Base-by-base conservation (phyloP, 139 green algal genomes). In the Astrephomene gubernaculifera region DNA sequence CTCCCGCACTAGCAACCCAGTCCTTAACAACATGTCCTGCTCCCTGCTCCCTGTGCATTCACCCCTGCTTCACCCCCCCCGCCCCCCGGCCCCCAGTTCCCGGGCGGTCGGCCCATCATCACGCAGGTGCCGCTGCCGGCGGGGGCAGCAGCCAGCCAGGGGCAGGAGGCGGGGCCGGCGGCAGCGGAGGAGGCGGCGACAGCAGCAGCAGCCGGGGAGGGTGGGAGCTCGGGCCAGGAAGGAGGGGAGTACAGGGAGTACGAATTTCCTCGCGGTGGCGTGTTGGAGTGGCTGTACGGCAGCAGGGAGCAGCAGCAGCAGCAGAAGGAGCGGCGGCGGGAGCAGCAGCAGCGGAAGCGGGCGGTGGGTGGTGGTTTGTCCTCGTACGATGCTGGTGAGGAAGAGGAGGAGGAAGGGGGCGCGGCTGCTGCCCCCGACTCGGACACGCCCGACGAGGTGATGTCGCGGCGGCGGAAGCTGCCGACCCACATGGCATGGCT, bases 261-360 rank as follows among this genome's bases (percentile, higher is more conserved):
- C 10, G 25, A 29, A 43, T 61, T 29, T 41, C 31, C 43, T 41
- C 70, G 25, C 27, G 43, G 70, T n/a, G 70, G 70, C 44, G 70
- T 78, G 29, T n/a, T 78, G 29, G 70, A 78, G 27, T 25, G 61
- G 6, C 43, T 78, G 70, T 78, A 63, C 39, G 70, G 70, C 43
- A 12, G 12, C 12, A 12, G 12, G 49, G 49, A 36, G 25, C 10
- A 9, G 38, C 7, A 57, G 68, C 68, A 21, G 70, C 70, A 78
- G 39, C 70, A 27, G 57, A 17, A 65, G 57, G 19, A 65, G 57
- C 57, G 31, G 63, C n/a, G 6, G 63, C 29, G 5, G 63, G n/a
- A 41, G 63, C 63, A 43, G 63, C n/a, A 41, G 63, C 63, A 22
- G 63, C n/a, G 41, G 63, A 29, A 9, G 63, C n/a, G n/a, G 63